Evolutionary conservation across 225 moss, liverwort and hornwort species (phyloP).

Genomic region (Bryoerythrophyllum caledonicum): DNA sequence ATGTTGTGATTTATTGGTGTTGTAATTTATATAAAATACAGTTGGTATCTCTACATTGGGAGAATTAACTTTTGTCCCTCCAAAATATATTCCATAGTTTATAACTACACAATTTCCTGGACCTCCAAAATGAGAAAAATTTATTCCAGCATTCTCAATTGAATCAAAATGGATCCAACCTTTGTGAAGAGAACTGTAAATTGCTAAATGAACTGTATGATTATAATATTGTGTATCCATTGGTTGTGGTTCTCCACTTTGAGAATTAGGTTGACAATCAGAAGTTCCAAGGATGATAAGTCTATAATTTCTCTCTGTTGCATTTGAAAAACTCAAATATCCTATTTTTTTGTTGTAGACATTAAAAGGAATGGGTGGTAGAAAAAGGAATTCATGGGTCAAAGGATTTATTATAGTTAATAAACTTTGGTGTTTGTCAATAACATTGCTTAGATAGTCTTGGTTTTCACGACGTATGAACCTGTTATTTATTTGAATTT

Average conservation of each 20-base stretch:
- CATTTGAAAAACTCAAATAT: conserved; percentile 33
- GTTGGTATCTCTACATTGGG: conserved; percentile 15
- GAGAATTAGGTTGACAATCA: fast-evolving
- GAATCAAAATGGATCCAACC: conserved; percentile 33
- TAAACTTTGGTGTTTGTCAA: conserved; percentile 16
- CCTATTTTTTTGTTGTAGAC: conserved; percentile 28
- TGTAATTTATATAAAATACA: conserved; percentile 40
- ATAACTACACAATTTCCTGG: conserved; percentile 24
- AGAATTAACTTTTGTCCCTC: conserved; percentile 21
- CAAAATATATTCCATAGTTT: conserved; percentile 44
- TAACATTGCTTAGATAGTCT: not conserved
- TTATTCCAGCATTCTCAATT: conserved; percentile 17
- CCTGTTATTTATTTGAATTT: conserved; percentile 1
- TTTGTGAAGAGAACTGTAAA: conserved; percentile 14
- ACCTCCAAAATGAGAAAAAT: conserved; percentile 8
- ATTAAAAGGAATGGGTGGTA: conserved; percentile 37
- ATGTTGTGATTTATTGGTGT: conserved; percentile 14
- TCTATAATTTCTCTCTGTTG: conserved; percentile 18
- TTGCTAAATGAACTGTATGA: conserved; percentile 20
- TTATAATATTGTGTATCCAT: fast-evolving
- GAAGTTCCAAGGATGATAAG: conserved; percentile 40
- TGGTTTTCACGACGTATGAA: not conserved
- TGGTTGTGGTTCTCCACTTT: not conserved
- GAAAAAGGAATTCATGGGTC: conserved; percentile 28
- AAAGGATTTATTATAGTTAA: conserved; percentile 44